Conservation (phyloP, 164 flowering plant species). For the Berberis thunbergii region DNA sequence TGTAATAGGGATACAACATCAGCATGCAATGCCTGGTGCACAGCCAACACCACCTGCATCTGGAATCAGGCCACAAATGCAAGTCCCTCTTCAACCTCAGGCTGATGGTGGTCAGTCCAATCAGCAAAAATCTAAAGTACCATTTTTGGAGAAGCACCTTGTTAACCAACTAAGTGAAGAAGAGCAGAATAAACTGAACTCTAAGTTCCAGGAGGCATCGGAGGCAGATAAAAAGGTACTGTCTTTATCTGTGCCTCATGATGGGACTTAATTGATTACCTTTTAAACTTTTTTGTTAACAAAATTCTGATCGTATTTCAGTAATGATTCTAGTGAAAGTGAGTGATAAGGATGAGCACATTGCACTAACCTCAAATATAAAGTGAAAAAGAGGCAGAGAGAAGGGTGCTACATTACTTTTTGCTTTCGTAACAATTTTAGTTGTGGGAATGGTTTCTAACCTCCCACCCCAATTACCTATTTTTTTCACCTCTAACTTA, state of each 20-base stretch:
- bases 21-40: constrained; percentile 39
- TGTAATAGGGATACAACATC: constrained; percentile 51
- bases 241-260: not conserved
- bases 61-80: constrained; percentile 48
- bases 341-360: too few species aligned
- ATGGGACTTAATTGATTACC: not conserved
- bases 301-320: too few species aligned
- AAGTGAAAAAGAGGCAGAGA: too few species aligned
- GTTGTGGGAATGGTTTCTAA: too few species aligned
- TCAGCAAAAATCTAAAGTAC: constrained; percentile 69
- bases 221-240: constrained; percentile 73
- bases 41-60: constrained; percentile 29
- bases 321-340: too few species aligned
- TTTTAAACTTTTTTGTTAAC: not conserved
- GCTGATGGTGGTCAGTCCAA: constrained; percentile 31
- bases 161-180: constrained; percentile 78
- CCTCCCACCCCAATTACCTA: too few species aligned
- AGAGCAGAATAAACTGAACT: constrained; percentile 67
- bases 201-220: constrained; percentile 72
- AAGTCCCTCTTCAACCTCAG: constrained; percentile 23
- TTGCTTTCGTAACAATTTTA: too few species aligned
- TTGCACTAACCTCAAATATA: too few species aligned
- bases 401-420: too few species aligned
- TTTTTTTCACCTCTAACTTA: too few species aligned
- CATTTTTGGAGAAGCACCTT: constrained; percentile 73